These are phyloP conservation scores for Phytophthora vignae DNA, from an alignment of 352 stramenopile species.

Conservation along the genomic window DNA sequence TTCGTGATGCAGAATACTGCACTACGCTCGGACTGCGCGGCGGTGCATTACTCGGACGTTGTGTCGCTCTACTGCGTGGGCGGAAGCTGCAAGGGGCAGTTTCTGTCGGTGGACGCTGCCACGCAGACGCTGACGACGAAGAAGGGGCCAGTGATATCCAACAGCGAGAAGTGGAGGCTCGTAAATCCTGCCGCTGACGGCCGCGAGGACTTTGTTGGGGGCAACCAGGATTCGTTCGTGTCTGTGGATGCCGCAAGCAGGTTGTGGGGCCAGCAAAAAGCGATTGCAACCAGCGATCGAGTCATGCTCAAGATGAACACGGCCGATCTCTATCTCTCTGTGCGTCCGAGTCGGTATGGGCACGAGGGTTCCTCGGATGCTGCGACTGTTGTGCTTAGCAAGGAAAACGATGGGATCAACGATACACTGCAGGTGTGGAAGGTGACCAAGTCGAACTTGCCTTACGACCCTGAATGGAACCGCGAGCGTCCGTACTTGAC, in stretches of 20 bases:
- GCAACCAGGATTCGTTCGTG: constrained; percentile 51
- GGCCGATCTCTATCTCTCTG: constrained; percentile 65
- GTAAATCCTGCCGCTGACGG: constrained; percentile 57
- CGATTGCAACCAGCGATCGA: constrained; percentile 72
- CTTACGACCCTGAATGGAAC: constrained; percentile 89
- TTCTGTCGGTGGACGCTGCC: constrained; percentile 71
- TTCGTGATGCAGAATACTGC: constrained; percentile 84
- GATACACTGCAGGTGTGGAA: constrained; percentile 79
- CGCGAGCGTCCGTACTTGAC: constrained; percentile 84
- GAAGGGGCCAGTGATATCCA: constrained; percentile 80
- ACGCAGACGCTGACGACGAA: constrained; percentile 72
- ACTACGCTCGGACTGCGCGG: constrained; percentile 69
- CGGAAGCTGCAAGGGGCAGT: constrained; percentile 73
- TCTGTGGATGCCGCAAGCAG: constrained; percentile 47
- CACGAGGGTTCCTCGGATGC: constrained; percentile 15
- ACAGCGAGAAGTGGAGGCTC: constrained; percentile 83
- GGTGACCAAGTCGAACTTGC: constrained; percentile 88
- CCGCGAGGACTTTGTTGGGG: constrained; percentile 24
- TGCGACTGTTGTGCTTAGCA: constrained; percentile 50
- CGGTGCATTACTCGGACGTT: constrained; percentile 79
- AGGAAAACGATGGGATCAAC: constrained; percentile 57
- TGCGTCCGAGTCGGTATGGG: constrained; percentile 31
- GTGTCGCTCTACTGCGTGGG: constrained; percentile 82
- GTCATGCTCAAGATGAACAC: constrained; percentile 77
- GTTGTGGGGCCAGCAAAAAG: constrained; percentile 71